phyloP scores from a whole-genome alignment of 208 protist genomes.

The Leishmania tarentolae region DNA sequence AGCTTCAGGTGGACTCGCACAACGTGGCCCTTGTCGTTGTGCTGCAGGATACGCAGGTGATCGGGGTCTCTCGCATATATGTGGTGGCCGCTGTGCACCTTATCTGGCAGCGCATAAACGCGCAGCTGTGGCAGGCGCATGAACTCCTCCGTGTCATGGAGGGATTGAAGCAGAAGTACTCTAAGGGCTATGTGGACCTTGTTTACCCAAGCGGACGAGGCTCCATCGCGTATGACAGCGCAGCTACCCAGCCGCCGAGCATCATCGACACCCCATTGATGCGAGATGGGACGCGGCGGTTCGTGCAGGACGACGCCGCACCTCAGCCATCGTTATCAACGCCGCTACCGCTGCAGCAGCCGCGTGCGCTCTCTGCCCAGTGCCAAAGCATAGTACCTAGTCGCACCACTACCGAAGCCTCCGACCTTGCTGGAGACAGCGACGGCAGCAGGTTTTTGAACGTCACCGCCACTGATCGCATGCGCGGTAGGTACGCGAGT shows the following conservation, averaged over 20 bases:
- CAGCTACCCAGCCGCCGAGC: slow-evolving; percentile 14
- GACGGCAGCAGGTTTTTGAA: slow-evolving; percentile 1
- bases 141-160: slow-evolving; percentile 62
- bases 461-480: slow-evolving; percentile 7
- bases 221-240: slow-evolving; percentile 7
- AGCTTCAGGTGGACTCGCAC: slow-evolving; percentile 73
- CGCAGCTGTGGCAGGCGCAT: slow-evolving; percentile 85
- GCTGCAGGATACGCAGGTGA: slow-evolving; percentile 55
- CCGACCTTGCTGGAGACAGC: slow-evolving; percentile 7
- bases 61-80: slow-evolving; percentile 44
- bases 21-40: slow-evolving; percentile 85
- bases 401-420: slow-evolving; percentile 8
- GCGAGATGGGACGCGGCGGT: slow-evolving; percentile 1
- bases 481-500: slow-evolving; percentile 9
- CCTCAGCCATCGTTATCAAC: background rate
- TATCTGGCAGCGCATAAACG: slow-evolving; percentile 76
- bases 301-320: background rate
- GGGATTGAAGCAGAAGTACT: slow-evolving; percentile 66
- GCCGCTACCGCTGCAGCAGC: slow-evolving; percentile 4
- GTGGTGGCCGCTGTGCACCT: slow-evolving; percentile 76
- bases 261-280: slow-evolving; percentile 17
- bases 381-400: background rate
- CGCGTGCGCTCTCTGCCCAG: background rate
- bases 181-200: slow-evolving; percentile 17
- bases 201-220: background rate